These are phyloP conservation scores for Trichoderma koningii DNA, from an alignment of 2,329 filamentous ascomycete species.

Conservation along the genomic window DNA sequence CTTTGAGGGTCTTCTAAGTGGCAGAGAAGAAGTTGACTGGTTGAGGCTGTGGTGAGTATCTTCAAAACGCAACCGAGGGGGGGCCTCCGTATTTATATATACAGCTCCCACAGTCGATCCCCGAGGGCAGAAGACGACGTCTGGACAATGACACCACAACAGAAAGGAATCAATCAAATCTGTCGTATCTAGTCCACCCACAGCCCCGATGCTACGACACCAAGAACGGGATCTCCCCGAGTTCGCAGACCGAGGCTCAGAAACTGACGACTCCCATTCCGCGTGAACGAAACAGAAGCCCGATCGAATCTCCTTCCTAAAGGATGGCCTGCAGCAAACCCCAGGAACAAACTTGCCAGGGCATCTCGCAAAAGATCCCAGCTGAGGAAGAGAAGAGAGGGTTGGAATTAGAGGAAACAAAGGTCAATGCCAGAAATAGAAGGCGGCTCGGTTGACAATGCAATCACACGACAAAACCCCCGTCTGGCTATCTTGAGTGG, in stretches of 20 bases:
- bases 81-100: slow-evolving; percentile 7
- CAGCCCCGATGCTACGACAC: neutral
- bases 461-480: neutral
- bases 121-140: neutral
- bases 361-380: slow-evolving; percentile 22
- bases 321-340: neutral
- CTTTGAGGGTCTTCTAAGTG: neutral
- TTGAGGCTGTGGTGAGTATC: slow-evolving; percentile 14
- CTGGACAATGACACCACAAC: neutral
- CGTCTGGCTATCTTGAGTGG: neutral
- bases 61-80: neutral
- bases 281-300: neutral
- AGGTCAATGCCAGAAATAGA: slow-evolving; percentile 14
- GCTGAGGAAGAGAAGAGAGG: neutral
- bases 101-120: neutral
- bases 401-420: too few relatives aligned
- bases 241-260: neutral
- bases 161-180: too few relatives aligned
- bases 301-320: slow-evolving; percentile 24
- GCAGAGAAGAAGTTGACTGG: neutral
- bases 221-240: neutral
- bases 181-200: neutral
- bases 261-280: neutral
- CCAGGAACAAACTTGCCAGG: neutral
- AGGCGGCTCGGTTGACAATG: neutral